These are phyloP conservation scores for Talaromyces sp. DNA, from an alignment of 2,329 filamentous ascomycete species.

Conservation along the genomic window DNA sequence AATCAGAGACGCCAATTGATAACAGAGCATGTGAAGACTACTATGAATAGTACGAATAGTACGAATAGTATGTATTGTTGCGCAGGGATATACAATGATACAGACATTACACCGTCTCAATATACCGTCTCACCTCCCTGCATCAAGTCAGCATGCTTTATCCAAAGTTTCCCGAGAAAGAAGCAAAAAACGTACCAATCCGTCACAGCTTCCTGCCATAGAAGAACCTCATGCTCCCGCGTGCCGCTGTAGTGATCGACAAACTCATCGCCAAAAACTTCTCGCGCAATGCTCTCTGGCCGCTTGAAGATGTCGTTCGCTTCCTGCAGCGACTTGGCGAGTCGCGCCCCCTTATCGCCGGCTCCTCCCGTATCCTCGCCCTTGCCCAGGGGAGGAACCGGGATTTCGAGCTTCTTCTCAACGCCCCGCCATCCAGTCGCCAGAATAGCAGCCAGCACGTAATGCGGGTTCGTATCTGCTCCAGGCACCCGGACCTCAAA, in stretches of 20 bases:
- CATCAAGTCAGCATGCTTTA: not conserved
- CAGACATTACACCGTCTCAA: conserved; percentile 61
- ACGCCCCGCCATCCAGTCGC: conserved; percentile 87
- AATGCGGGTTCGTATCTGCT: conserved; percentile 88
- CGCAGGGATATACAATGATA: not conserved
- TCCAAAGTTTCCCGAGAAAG: not conserved
- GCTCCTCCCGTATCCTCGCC: conserved; percentile 74
- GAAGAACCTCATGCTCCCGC: conserved; percentile 79
- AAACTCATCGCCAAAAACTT: conserved; percentile 91
- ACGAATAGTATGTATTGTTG: not conserved
- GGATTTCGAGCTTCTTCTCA: conserved; percentile 83
- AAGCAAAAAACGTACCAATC: conserved; percentile 68
- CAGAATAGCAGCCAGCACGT: conserved; percentile 80
- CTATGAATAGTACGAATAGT: not conserved
- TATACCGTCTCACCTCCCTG: conserved; percentile 74
- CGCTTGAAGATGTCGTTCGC: conserved; percentile 74
- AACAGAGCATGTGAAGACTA: not conserved
- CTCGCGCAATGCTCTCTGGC: conserved; percentile 78
- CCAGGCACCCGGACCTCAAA: conserved; percentile 92
- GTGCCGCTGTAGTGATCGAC: conserved; percentile 94
- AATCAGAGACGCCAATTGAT: not conserved
- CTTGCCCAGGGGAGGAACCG: conserved; percentile 76
- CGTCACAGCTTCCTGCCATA: conserved; percentile 95
- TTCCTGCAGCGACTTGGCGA: conserved; percentile 82
- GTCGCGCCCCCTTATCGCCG: conserved; percentile 65